A percentile compares a stretch with the other conserved stretches of the same genome.
phyloP scores from a whole-genome alignment of 2,329 filamentous ascomycete species.

The Corniculantispora saksenae region DNA sequence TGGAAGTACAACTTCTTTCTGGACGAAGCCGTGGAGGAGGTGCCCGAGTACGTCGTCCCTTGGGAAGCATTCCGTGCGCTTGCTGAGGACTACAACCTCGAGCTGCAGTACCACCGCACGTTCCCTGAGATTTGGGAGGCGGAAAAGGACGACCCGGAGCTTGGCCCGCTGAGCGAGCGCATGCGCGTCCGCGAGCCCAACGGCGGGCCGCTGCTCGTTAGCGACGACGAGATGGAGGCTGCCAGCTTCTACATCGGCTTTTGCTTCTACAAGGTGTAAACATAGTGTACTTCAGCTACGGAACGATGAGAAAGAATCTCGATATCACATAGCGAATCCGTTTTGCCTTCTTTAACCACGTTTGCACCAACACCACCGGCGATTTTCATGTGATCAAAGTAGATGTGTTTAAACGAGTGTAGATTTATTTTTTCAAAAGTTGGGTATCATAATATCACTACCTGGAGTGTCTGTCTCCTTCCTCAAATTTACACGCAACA shows the following conservation, averaged over 20 bases:
- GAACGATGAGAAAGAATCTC: not conserved
- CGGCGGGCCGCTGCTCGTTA: constrained; percentile 68
- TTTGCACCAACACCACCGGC: not conserved
- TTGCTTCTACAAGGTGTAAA: constrained; percentile 91
- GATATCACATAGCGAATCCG: constrained; percentile 2
- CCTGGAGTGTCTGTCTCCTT: constrained; percentile 11
- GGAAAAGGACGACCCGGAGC: constrained; percentile 79
- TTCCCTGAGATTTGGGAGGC: constrained; percentile 91
- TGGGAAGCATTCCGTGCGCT: constrained; percentile 97
- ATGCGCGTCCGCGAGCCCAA: constrained; percentile 85
- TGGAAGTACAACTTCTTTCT: constrained; percentile 99
- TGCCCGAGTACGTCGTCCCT: constrained; percentile 95
- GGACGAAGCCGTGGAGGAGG: constrained; percentile 91
- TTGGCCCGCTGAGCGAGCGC: constrained; percentile 86
- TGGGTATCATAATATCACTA: constrained; percentile 25
- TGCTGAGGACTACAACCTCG: constrained; percentile 94
- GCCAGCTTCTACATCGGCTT: constrained; percentile 91
- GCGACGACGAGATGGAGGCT: constrained; percentile 87
- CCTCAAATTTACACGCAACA: not conserved
- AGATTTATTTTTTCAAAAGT: constrained; percentile 12
- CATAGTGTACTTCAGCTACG: not conserved
- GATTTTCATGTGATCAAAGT: not conserved
- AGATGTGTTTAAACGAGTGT: constrained; percentile 12
- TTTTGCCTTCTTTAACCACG: not conserved
- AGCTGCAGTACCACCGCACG: constrained; percentile 88